phyloP scores from a whole-genome alignment of 2,329 filamentous ascomycete genomes.

The Xylariaceae sp. region DNA sequence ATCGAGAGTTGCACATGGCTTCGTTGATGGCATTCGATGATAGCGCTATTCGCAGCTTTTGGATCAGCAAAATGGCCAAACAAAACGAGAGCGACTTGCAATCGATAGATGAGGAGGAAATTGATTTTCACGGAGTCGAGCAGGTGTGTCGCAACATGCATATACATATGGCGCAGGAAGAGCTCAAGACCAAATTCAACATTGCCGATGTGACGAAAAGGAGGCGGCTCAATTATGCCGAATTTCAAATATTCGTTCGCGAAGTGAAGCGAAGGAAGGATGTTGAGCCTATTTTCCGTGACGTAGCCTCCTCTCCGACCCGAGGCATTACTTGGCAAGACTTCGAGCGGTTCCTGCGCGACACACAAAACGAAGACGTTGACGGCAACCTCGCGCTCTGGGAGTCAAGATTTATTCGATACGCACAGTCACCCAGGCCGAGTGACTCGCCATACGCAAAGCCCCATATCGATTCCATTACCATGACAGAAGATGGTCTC shows the following conservation, averaged over 20 bases:
- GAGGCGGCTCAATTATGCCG: conserved; percentile 67
- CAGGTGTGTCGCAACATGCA: conserved; percentile 84
- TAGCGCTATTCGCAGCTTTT: conserved; percentile 76
- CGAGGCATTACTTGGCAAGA: conserved; percentile 65
- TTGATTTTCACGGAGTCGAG: conserved; percentile 76
- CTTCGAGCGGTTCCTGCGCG: conserved; percentile 71
- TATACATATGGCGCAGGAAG: conserved; percentile 79
- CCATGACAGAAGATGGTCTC: conserved; percentile 76
- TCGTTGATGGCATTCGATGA: conserved; percentile 83
- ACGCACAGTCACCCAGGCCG: conserved; percentile 56
- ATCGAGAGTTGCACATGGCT: conserved; percentile 85
- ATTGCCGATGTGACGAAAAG: conserved; percentile 62
- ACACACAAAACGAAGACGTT: conserved; percentile 73
- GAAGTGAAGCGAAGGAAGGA: conserved; percentile 82
- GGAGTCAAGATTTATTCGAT: conserved; percentile 68
- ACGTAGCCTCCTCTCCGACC: conserved; percentile 54
- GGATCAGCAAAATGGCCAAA: conserved; percentile 78
- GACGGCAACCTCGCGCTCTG: conserved; percentile 62
- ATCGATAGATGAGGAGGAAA: conserved; percentile 58
- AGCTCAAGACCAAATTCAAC: conserved; percentile 70
- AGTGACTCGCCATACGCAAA: conserved; percentile 43
- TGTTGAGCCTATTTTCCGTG: conserved; percentile 68
- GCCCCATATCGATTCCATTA: conserved; percentile 43
- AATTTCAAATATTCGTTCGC: conserved; percentile 81
- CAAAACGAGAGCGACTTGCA: conserved; percentile 53